Conservation (phyloP, 345 rosid species). For the Brassica nigra region DNA sequence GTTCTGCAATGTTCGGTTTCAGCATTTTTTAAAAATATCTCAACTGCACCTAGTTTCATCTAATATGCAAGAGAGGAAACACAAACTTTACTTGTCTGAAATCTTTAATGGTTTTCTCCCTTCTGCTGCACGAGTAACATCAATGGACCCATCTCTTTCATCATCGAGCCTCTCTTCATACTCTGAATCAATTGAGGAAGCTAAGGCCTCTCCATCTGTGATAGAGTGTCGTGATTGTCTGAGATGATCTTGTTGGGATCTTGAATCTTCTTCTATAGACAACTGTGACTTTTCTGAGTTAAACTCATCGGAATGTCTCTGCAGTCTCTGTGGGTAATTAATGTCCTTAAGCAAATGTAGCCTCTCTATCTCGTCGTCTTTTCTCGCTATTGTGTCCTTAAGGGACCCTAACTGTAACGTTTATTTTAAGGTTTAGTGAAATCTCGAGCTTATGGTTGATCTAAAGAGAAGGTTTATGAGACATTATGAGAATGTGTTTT, state of each 20-base stretch:
- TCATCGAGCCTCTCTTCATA: conserved; percentile 21
- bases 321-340: conserved; percentile 42
- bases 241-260: conserved; percentile 31
- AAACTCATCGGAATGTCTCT: conserved; percentile 25
- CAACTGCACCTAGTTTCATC: neutral
- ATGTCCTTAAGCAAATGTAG: conserved; percentile 70
- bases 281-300: conserved; percentile 31
- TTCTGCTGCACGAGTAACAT: conserved; percentile 25
- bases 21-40: neutral
- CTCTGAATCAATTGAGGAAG: conserved; percentile 24
- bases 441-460: conserved; percentile 1
- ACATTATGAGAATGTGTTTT: conserved; percentile 1
- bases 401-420: conserved; percentile 71
- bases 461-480: conserved; percentile 1
- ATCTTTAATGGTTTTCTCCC: conserved; percentile 34
- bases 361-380: conserved; percentile 85
- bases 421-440: neutral
- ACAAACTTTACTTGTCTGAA: conserved; percentile 21
- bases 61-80: neutral
- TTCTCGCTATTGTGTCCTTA: conserved; percentile 71
- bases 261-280: conserved; percentile 23
- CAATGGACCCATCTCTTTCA: conserved; percentile 26
- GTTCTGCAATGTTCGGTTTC: conserved; percentile 21
- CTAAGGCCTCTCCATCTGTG: neutral
- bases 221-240: conserved; percentile 17